Base-by-base conservation (phyloP, 768 basidiomycete species). In the Mycena alexandri region DNA sequence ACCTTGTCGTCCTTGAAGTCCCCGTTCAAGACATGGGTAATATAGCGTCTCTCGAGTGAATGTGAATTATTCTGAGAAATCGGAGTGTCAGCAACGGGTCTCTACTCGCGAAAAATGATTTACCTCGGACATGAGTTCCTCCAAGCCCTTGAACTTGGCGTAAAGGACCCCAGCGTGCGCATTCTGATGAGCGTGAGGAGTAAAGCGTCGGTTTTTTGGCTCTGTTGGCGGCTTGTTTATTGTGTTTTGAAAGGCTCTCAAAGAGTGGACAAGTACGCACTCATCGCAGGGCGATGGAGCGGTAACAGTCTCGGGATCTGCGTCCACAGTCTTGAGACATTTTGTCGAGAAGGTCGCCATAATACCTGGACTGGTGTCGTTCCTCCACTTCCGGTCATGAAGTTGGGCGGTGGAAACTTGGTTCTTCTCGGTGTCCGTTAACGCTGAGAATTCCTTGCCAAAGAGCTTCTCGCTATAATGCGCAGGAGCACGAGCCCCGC, bases 21-120 rank as follows among this genome's bases (percentile, higher is more conserved):
- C n/a, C n/a, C n/a, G n/a, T n/a, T n/a, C n/a, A n/a, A n/a, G n/a
- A n/a, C n/a, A n/a, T n/a, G n/a, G n/a, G n/a, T n/a, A n/a, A n/a
- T n/a, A 50, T 57, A 75, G 5, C 66, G 65, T 5, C 56, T 58
- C 29, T 63, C 67, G 10, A 63, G 48, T 7, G 69, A 53, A 11
- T 42, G 36, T 1, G 46, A 10, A 36, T 61, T 62, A 19, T 56
- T 38, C 66, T 68, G 33, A 0, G 34, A 24, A n/a, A n/a, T 42
- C 0, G 44, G 36, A 11, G 16, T 9, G 29, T 14, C 29, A 41
- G 29, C 53, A n/a, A n/a, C n/a, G n/a, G n/a, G n/a, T n/a, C n/a
- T n/a, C n/a, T n/a, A n/a, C n/a, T n/a, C 29, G 2, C 13, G 44
- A 1, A 17, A 33, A 3, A 33, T 11, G 22, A 17, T 9, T 24